Conservation (phyloP, 345 rosid genomes). For the Gossypium turneri region DNA sequence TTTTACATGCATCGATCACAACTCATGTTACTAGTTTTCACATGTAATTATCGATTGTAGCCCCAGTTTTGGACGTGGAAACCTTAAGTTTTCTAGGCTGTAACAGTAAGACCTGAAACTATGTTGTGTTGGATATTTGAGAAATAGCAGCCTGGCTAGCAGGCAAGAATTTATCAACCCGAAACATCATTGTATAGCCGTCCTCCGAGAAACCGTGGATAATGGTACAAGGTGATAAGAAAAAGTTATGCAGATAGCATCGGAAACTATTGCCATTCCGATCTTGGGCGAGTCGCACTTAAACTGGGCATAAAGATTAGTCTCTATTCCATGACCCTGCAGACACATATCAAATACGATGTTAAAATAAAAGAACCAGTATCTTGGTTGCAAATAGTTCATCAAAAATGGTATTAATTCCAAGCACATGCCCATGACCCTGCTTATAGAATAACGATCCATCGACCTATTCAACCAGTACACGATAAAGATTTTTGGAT, state of each 20-base stretch:
- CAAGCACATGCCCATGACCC: neutral
- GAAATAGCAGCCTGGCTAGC: too few relatives aligned
- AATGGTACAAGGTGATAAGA: slow-evolving; percentile 28
- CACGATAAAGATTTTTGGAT: neutral
- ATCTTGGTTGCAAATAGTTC: neutral
- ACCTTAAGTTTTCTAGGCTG: neutral
- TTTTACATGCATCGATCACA: too few relatives aligned
- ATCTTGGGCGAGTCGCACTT: slow-evolving; percentile 95
- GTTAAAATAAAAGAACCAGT: neutral
- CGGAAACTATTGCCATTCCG: slow-evolving; percentile 70
- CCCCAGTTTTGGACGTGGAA: neutral
- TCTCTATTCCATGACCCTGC: slow-evolving; percentile 98
- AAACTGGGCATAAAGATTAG: slow-evolving; percentile 93
- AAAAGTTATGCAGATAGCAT: neutral
- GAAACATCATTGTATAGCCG: slow-evolving; percentile 76
- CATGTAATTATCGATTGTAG: neutral
- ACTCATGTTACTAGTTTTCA: neutral
- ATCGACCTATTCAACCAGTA: neutral
- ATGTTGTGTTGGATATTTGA: too few relatives aligned
- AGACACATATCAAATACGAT: neutral
- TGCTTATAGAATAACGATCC: neutral
- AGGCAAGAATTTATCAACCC: slow-evolving; percentile 14
- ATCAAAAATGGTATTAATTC: neutral
- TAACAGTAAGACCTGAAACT: too few relatives aligned
- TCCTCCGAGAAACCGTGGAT: slow-evolving; percentile 93